Evolutionary conservation across 371 early-diverging fungal genomes (phyloP), one percentile per base, ranked within the genome.

Genomic region (Polyrhizophydium stewartii): DNA sequence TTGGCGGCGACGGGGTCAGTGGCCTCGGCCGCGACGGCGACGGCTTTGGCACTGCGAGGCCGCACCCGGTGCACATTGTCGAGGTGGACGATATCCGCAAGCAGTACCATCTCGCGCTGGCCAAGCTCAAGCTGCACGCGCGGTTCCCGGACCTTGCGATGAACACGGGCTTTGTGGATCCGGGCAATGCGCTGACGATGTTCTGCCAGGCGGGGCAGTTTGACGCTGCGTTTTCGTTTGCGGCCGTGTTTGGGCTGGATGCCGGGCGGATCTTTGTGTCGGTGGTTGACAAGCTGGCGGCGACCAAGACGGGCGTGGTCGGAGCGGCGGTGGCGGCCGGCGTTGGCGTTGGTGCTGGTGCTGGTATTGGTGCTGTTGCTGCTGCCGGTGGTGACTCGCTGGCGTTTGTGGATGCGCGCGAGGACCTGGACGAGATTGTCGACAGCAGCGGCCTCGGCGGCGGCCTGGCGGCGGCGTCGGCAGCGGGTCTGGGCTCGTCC

Each of bases 211-310:
- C 66, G 0, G 77, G 71, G 27, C 57, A 71, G 65, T 80, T 74
- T 70, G 82, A 83, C 62, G 45, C 38, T 0, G 82, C 84, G 12
- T 43, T 80, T 17, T 28, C 65, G 30, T 58, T 81, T n/a, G 76
- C 76, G 7, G 45, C 33, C 28, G 28, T 49, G 25, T 76, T 78
- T 45, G 74, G 51, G 0, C 55, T 72, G 25, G 61, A 65, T 51
- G 67, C 76, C n/a, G 66, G 59, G 43, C 25, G 22, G 28, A 59
- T 74, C 1, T 71, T 80, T 41, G 66, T 58, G 12, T 53, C 65
- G 25, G 61, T 78, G 31, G 71, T 64, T 27, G 65, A 63, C 6
- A 59, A 57, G 47, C 76, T 79, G 33, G 61, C 71, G 31, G 35
- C 21, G 16, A 40, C 64, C 13, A 61, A 61, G 32, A 51, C 58